Percentiles rank a stretch among this genome's conserved stretches.
phyloP scores from a whole-genome alignment of 1,284 basidiomycete species.

The Caloboletus inedulis region DNA sequence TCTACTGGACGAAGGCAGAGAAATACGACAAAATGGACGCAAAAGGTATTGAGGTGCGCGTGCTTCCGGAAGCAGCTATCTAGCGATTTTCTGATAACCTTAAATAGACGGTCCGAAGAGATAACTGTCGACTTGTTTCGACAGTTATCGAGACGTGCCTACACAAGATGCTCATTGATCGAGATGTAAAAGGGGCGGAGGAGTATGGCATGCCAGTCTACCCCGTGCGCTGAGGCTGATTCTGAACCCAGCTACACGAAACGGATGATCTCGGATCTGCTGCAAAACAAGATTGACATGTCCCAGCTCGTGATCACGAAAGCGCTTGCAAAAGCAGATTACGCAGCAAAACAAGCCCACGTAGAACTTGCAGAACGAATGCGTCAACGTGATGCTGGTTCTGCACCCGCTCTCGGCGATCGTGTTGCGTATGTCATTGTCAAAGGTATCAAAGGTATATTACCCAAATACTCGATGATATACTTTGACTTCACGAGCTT shows the following conservation, averaged over 20 bases:
- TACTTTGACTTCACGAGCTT: not conserved
- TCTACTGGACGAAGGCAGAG: constrained; percentile 93
- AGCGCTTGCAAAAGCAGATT: constrained; percentile 87
- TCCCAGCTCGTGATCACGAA: constrained; percentile 98
- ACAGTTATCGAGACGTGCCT: constrained; percentile 96
- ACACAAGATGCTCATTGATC: constrained; percentile 93
- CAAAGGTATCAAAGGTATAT: constrained; percentile 85
- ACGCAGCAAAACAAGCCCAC: constrained; percentile 90
- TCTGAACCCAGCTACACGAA: constrained; percentile 76
- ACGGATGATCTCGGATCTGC: constrained; percentile 84
- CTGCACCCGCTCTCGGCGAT: constrained; percentile 90
- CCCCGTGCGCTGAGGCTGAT: constrained; percentile 10
- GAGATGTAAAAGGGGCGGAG: constrained; percentile 89
- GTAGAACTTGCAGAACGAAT: constrained; percentile 92
- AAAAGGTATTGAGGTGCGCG: constrained; percentile 90
- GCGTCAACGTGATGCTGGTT: constrained; percentile 92
- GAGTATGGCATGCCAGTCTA: constrained; percentile 50
- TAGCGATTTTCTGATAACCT: not conserved
- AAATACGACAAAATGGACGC: constrained; percentile 99
- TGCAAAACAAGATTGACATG: constrained; percentile 97
- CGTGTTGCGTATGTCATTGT: constrained; percentile 97
- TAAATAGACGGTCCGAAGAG: constrained; percentile 87
- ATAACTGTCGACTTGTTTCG: constrained; percentile 93
- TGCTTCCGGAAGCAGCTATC: not conserved
- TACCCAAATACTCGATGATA: not conserved